Base-by-base conservation (phyloP, 257 asterid species). In the Jacaranda copaia region DNA sequence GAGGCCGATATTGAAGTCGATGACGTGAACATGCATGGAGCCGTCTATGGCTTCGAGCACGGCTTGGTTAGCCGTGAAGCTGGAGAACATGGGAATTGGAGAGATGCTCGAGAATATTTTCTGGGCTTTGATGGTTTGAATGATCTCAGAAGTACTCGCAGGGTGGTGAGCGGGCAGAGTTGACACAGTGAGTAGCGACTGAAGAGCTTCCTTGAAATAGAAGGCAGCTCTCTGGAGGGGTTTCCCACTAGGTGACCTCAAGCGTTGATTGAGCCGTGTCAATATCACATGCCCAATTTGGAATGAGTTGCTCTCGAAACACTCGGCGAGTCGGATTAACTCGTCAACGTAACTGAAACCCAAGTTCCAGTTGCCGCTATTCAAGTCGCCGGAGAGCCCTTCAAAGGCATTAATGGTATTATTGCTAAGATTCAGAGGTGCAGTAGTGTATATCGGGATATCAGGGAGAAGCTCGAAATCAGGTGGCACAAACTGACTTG, bases 131-230 rank as follows among this genome's bases (percentile, higher is more conserved):
- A 96, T 93, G 43, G 89, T 87, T 18, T 96, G 93, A 7, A 96
- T 78, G 14, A 93, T 84, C 43, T 90, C 96, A 0, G 89, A 81
- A 3, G 94, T 83, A 43, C 72, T 80, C 4, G 89, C 82, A 0
- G 91, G 83, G n/a, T 79, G 87, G 35, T 76, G 87, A 46, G 80
- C 68, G 4, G 81, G 62, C 40, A 87, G 82, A 70, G 86, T 84
- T n/a, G 97, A 86, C 66, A 92, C 92, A 3, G 95, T 87, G 87
- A 92, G 89, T 11, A 91, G 78, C 14, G 92, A 83, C 62, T 93
- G 97, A 0, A 93, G 88, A 20, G 99, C 98, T 86, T 93, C 96
- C 86, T 96, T 96, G 96, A 96, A 91, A 79, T 93, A 96, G 81
- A 90, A 96, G 57, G 98, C 96, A 4, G 96, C 93, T 82, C 99